Evolutionary conservation across 257 asterid genomes (phyloP).

Genomic region (Ocimum tenuiflorum): DNA sequence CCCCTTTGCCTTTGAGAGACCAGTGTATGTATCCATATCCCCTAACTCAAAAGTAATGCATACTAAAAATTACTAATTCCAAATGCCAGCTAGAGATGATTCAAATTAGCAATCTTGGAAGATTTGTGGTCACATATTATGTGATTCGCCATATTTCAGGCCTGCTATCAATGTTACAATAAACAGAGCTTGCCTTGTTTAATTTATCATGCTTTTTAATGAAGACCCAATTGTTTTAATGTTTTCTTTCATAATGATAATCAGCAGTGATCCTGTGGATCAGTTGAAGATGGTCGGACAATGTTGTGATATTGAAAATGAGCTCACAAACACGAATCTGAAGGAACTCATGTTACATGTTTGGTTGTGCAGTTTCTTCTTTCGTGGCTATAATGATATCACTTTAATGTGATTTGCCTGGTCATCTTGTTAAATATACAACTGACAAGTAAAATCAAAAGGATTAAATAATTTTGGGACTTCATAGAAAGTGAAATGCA

Average conservation of each 20-base stretch:
- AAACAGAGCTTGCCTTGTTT: neutral
- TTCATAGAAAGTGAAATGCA: neutral
- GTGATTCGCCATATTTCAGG: neutral
- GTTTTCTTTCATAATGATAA: conserved; percentile 26
- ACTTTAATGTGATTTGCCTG: neutral
- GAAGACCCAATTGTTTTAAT: neutral
- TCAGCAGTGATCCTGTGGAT: conserved; percentile 36
- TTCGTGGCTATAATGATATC: conserved; percentile 1
- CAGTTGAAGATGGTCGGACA: conserved; percentile 48
- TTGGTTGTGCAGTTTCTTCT: neutral
- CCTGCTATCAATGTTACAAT: neutral
- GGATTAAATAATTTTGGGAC: neutral
- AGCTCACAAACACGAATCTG: conserved; percentile 44
- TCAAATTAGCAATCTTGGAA: neutral
- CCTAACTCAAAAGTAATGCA: neutral
- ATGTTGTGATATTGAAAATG: conserved; percentile 46
- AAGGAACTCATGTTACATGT: conserved; percentile 36
- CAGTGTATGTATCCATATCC: no score
- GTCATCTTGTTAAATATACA: neutral
- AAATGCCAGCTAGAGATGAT: neutral
- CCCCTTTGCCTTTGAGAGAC: no score
- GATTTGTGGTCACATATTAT: neutral
- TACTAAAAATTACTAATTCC: neutral
- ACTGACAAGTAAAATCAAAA: neutral
- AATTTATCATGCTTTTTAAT: neutral